Conservation (phyloP, 2,329 filamentous ascomycete species). For the Fusarium sterilihyphosum region DNA sequence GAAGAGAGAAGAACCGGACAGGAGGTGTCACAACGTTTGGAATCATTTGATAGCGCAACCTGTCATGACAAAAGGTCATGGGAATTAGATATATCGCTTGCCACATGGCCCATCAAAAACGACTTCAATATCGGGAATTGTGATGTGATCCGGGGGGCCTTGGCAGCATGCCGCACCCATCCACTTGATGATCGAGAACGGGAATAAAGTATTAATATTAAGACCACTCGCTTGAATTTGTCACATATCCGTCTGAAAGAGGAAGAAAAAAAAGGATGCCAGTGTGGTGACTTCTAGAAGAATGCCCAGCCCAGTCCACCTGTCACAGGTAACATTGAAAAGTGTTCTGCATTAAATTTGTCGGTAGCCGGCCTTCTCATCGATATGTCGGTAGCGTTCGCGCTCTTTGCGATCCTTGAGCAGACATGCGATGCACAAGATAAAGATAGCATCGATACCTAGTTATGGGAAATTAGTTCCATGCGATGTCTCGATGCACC, state of each 20-base stretch:
- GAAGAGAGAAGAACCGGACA: slow-evolving; percentile 37
- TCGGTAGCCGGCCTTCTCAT: slow-evolving; percentile 75
- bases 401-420: slow-evolving; percentile 84
- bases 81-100: not conserved
- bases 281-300: slow-evolving; percentile 5
- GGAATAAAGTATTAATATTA: slow-evolving; percentile 24
- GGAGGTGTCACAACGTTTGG: slow-evolving; percentile 44
- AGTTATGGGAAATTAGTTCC: not conserved
- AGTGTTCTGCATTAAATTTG: slow-evolving; percentile 51
- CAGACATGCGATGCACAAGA: slow-evolving; percentile 78
- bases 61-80: slow-evolving; percentile 12
- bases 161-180: not conserved
- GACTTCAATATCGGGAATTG: slow-evolving; percentile 1
- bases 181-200: not conserved
- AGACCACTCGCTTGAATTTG: slow-evolving; percentile 21
- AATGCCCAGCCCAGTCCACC: slow-evolving; percentile 1
- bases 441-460: slow-evolving; percentile 72
- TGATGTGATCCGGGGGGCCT: not conserved
- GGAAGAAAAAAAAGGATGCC: slow-evolving; percentile 7
- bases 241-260: slow-evolving; percentile 22
- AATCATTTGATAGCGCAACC: slow-evolving; percentile 26
- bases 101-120: not conserved
- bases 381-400: slow-evolving; percentile 81
- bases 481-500: not conserved
- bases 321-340: slow-evolving; percentile 6